These are phyloP conservation scores for Pseudofabraea citricarpa DNA, from an alignment of 2,329 filamentous ascomycete species.

Conservation along the genomic window DNA sequence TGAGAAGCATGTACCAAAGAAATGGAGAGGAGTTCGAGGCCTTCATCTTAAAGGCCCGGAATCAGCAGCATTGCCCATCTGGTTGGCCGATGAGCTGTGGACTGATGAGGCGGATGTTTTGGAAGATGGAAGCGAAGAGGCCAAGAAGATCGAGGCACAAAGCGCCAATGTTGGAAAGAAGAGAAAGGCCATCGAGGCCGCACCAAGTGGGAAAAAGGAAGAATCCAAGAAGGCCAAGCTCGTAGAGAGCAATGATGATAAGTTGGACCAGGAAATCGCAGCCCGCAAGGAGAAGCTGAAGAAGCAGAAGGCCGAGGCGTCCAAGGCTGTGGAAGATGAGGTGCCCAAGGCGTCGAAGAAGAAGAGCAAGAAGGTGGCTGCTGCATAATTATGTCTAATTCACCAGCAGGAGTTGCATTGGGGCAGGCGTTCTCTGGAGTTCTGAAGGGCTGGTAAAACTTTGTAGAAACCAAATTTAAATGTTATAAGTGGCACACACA, in stretches of 20 bases:
- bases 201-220: conserved; percentile 24
- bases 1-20: conserved; percentile 75
- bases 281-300: conserved; percentile 29
- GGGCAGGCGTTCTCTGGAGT: too few species aligned
- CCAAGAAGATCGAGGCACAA: conserved; percentile 31
- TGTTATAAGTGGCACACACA: too few species aligned
- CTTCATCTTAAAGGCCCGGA: conserved; percentile 89
- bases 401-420: too few species aligned
- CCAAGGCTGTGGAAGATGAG: conserved; percentile 17
- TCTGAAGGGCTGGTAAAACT: too few species aligned
- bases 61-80: conserved; percentile 88
- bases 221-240: conserved; percentile 32
- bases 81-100: conserved; percentile 91
- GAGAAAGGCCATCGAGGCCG: conserved; percentile 32
- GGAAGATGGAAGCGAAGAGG: conserved; percentile 43
- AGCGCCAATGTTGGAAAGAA: conserved; percentile 55
- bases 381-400: neutral
- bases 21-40: conserved; percentile 80
- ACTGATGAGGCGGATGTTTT: conserved; percentile 71
- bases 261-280: conserved; percentile 29
- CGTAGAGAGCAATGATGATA: conserved; percentile 28
- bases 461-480: too few species aligned
- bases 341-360: conserved; percentile 22
- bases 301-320: conserved; percentile 30
- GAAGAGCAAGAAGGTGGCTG: conserved; percentile 19